Evolutionary conservation across 1,284 basidiomycete genomes (phyloP), one percentile per base, ranked within the genome.

Genomic region (Leccinum variabile): DNA sequence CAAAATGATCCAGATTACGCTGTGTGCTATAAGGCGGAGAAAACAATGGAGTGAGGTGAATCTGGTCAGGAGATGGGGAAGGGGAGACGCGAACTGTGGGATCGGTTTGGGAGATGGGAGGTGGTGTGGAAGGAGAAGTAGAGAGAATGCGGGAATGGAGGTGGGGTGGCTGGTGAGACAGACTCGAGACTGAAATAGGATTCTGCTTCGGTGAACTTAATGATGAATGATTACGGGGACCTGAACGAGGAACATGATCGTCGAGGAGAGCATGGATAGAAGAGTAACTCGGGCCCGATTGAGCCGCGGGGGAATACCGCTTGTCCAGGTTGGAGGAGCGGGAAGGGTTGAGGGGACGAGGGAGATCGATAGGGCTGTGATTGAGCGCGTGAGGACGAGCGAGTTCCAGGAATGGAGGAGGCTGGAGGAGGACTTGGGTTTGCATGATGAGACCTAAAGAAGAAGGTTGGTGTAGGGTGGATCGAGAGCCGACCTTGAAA

Each of bases 11-110:
- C 66, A 81, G 80, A 59, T 81, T 69, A 65, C 76, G 78, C 62
- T 79, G 79, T 68, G 81, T 78, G 63, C 77, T 78, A 69, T 78
- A 72, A 57, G 79, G 75, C 59, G 76, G 76, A 63, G 78, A 77
- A 70, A 79, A 78, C 56, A 78, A 72, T 60, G 77, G 69, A 57
- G 76, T 67, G 16, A 72, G 71, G 69, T 75, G 77, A 68, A 76
- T 60, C 65, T 78, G 79, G 50, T 76, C 72, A 61, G 79, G 78
- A 60, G 82, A 81, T 59, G 80, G 78, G n/a, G 80, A 78, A 61
- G 77, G 75, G 44, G 80, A 76, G 54, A 76, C 62, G 67, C 74
- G 69, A 59, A 69, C 54, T 58, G 67, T 64, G 13, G 69, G 61
- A 54, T 71, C 71, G 44, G 54, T 35, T 18, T 56, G 56, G 0